Evolutionary conservation across 495 filamentous ascomycete genomes (phyloP), one percentile per base, ranked within the genome.

Genomic region (Neurospora tetraspora): DNA sequence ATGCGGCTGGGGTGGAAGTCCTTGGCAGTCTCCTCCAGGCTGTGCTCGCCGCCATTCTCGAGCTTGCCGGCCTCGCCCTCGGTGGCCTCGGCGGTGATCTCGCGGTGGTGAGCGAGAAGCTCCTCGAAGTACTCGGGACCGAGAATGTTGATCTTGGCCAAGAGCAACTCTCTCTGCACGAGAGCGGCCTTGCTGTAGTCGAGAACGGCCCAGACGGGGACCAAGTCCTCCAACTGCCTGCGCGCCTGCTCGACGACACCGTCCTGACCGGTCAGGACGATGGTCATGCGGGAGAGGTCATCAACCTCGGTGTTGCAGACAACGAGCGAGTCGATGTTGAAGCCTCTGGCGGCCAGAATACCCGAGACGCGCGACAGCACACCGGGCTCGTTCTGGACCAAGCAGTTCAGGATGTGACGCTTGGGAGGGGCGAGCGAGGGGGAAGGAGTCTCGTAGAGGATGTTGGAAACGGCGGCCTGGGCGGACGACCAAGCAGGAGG

Each of bases 271-370:
- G 92, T 91, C 53, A 99, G 86, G 71, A 99, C 96, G 75, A 99
- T 99, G 45, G 96, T 98, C 96, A 99, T 99, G 76, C 96, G 94
- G 27, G 93, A 97, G 38, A 99, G 84, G 77, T 99, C 95, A 76
- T 93, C 93, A n/a, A 99, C 95, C 83, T 98, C 96, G 59, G 96
- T 99, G 81, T 92, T 94, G 85, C 96, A 98, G 45, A 99, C 96
- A 69, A 99, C 96, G 72, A 99, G 85, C 71, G 92, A 95, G 88
- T 99, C 96, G 80, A 99, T 99, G 85, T 99, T 99, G 90, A 99
- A 99, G 72, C 96, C 96, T 47, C 96, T 88, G 37, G 96, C 96
- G 18, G 96, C 96, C 39, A 99, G 88, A 79, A 99, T 98, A 71
- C 96, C 96, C 11, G 96, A 98, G 12, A 99, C 93, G 72, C 96